Conservation (phyloP, 257 asterid genomes). For the Catharanthus roseus region DNA sequence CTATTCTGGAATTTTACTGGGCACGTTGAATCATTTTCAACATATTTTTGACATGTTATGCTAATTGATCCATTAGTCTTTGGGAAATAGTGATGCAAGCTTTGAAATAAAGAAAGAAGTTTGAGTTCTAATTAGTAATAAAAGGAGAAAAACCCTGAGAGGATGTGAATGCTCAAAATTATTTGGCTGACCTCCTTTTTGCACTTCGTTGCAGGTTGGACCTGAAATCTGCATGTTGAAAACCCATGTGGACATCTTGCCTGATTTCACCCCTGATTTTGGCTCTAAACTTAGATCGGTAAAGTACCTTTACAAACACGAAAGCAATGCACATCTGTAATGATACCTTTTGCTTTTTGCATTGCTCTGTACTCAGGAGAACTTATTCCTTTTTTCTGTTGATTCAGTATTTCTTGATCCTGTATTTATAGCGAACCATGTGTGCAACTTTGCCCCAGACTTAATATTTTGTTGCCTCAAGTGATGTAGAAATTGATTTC, state of each 20-base stretch:
- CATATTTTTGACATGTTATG: background rate
- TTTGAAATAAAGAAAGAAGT: background rate
- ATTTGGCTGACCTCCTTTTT: background rate
- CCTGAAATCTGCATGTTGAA: constrained; percentile 95
- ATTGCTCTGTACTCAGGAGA: background rate
- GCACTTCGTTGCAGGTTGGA: constrained; percentile 66
- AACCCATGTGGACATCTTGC: constrained; percentile 94
- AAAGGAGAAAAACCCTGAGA: background rate
- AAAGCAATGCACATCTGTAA: background rate
- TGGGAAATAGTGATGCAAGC: background rate
- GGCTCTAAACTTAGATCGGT: constrained; percentile 90
- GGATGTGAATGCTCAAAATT: background rate
- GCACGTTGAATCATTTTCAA: background rate
- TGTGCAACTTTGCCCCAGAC: background rate
- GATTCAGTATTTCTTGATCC: background rate
- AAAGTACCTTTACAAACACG: constrained; percentile 21
- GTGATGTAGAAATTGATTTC: background rate
- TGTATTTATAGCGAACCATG: background rate
- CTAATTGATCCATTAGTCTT: background rate
- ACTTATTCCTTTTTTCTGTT: background rate
- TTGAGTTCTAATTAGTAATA: background rate
- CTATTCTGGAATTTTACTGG: background rate
- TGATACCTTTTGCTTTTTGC: background rate
- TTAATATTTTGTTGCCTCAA: background rate
- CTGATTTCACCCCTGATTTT: constrained; percentile 88